Percentiles rank a stretch among this genome's conserved stretches.
Conservation (phyloP, 306 rosid genomes). For the Vigna unguiculata region DNA sequence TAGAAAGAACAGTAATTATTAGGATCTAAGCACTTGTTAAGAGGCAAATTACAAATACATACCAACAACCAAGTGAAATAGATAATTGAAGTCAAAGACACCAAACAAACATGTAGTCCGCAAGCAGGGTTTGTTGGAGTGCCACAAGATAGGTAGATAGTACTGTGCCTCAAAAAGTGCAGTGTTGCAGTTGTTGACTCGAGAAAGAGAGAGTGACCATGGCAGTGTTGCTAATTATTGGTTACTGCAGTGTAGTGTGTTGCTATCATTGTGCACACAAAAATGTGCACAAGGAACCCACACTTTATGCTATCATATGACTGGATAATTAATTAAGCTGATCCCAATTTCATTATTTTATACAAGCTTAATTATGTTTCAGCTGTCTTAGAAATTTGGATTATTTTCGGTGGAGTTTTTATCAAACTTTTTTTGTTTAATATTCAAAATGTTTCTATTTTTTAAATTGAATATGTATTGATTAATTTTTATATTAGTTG, state of each 20-base stretch:
- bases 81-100: neutral
- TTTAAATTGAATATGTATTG: too few species aligned
- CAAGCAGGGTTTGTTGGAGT: neutral
- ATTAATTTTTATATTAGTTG: too few species aligned
- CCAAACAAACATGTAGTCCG: neutral
- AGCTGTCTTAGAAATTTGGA: too few species aligned
- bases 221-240: slow-evolving; percentile 3
- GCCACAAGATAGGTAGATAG: neutral
- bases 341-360: slow-evolving; percentile 2
- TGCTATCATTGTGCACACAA: neutral
- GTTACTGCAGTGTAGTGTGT: neutral
- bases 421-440: too few species aligned
- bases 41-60: too few species aligned
- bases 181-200: slow-evolving; percentile 31
- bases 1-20: too few species aligned
- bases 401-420: too few species aligned
- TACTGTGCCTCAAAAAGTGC: neutral
- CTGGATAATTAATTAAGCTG: slow-evolving; percentile 22
- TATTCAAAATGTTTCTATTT: too few species aligned
- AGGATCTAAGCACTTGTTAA: too few species aligned
- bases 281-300: slow-evolving; percentile 17
- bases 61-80: neutral
- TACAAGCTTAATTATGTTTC: too few species aligned
- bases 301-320: neutral
- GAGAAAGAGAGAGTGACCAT: neutral